Conservation (phyloP, 176 grass and related monocot species). For the Eleusine coracana region DNA sequence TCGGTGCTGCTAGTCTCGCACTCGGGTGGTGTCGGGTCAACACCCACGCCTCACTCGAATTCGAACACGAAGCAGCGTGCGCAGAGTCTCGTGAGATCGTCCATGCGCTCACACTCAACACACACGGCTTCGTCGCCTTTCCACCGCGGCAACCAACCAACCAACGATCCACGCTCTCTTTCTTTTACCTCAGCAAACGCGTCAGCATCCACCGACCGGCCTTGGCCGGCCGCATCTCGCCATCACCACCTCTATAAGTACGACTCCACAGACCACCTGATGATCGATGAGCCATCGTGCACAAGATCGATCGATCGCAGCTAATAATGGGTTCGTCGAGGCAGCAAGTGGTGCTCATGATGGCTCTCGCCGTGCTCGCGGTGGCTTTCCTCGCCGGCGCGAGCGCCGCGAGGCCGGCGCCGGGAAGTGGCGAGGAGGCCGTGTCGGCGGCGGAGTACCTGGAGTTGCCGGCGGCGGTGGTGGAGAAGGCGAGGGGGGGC, state of each 20-base stretch:
- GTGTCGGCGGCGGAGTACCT: background rate
- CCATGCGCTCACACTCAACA: constrained; percentile 18
- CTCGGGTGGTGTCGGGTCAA: background rate
- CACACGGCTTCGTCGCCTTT: background rate
- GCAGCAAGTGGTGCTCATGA: background rate
- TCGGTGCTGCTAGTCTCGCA: too few relatives aligned
- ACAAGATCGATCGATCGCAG: background rate
- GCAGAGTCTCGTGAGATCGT: background rate
- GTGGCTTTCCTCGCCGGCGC: background rate
- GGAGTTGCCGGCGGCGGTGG: background rate
- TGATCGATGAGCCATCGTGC: background rate
- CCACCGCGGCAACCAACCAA: constrained; percentile 1
- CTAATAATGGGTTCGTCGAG: constrained; percentile 8
- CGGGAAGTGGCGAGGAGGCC: background rate
- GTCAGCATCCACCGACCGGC: constrained; percentile 13
- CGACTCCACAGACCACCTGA: background rate
- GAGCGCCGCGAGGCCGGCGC: background rate
- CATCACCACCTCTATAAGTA: too few relatives aligned
- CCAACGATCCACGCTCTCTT: background rate
- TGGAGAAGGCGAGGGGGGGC: constrained; percentile 39
- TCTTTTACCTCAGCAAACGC: constrained; percentile 15
- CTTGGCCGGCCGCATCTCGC: background rate
- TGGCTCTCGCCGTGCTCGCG: background rate
- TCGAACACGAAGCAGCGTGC: too few relatives aligned
- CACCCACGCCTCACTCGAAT: background rate